Conservation (phyloP, 2,329 filamentous ascomycete species). For the Pseudocercospora pini-densiflorae region DNA sequence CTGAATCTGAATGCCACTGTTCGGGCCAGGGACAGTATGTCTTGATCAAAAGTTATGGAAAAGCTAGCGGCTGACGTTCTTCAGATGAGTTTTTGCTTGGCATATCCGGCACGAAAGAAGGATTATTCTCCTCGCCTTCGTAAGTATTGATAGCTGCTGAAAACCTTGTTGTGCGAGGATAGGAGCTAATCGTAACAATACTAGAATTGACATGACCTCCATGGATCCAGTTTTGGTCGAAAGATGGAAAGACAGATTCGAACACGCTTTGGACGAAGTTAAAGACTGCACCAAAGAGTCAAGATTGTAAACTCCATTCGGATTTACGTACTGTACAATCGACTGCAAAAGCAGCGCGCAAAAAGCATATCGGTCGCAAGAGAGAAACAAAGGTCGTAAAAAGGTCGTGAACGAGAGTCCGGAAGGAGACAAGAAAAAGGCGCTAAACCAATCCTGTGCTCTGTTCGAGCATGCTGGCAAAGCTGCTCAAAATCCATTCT, state of each 20-base stretch:
- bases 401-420: conserved; percentile 10
- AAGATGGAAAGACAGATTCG: conserved; percentile 34
- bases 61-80: neutral
- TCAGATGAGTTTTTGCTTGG: conserved; percentile 51
- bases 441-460: neutral
- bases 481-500: conserved; percentile 26
- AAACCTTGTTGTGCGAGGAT: neutral
- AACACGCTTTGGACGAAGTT: conserved; percentile 31
- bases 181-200: neutral
- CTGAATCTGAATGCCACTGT: conserved; percentile 45
- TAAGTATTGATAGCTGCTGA: neutral
- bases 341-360: neutral
- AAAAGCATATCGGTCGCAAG: neutral
- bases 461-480: neutral
- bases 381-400: conserved; percentile 13
- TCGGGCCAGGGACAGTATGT: conserved; percentile 44
- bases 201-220: conserved; percentile 42
- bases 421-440: conserved; percentile 13
- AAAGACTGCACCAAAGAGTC: conserved; percentile 8
- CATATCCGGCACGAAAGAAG: conserved; percentile 43
- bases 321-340: neutral
- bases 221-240: conserved; percentile 36
- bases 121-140: conserved; percentile 41
- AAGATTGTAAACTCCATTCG: conserved; percentile 12
- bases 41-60: neutral